phyloP scores from a whole-genome alignment of 1,284 basidiomycete genomes.

The Anthracocystis setariae region DNA sequence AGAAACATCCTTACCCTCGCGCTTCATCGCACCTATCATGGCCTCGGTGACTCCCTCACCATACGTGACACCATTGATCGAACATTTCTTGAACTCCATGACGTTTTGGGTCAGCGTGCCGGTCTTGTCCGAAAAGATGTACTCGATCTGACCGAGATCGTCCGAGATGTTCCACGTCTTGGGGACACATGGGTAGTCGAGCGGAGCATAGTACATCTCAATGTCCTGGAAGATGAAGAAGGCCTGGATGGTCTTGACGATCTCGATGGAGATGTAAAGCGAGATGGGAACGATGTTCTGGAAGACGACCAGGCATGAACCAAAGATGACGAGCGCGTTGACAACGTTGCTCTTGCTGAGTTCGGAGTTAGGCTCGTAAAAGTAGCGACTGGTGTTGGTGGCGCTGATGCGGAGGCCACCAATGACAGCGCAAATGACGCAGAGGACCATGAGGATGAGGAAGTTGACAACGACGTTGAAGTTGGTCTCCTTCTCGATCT shows the following conservation, averaged over 20 bases:
- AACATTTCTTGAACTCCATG: slow-evolving; percentile 99
- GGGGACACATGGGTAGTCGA: slow-evolving; percentile 85
- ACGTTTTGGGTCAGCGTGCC: slow-evolving; percentile 73
- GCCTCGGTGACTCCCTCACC: slow-evolving; percentile 96
- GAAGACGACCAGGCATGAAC: slow-evolving; percentile 80
- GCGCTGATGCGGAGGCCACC: slow-evolving; percentile 78
- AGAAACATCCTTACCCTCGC: slow-evolving; percentile 77
- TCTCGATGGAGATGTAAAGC: slow-evolving; percentile 96
- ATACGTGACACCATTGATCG: slow-evolving; percentile 82
- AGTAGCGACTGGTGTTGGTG: slow-evolving; percentile 76
- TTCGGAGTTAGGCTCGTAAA: slow-evolving; percentile 70
- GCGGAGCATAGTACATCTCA: slow-evolving; percentile 91
- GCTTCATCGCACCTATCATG: slow-evolving; percentile 86
- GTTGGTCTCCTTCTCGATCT: slow-evolving; percentile 98
- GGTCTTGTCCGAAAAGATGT: slow-evolving; percentile 92
- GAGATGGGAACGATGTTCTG: slow-evolving; percentile 98
- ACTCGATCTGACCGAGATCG: slow-evolving; percentile 97
- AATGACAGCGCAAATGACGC: slow-evolving; percentile 76
- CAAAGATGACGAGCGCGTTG: slow-evolving; percentile 88
- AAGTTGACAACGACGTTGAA: slow-evolving; percentile 98
- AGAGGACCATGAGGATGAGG: slow-evolving; percentile 80
- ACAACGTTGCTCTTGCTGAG: slow-evolving; percentile 71
- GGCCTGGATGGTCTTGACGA: slow-evolving; percentile 96
- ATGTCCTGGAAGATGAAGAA: slow-evolving; percentile 94
- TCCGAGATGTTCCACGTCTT: slow-evolving; percentile 99